Percentiles rank a stretch among this genome's conserved stretches.
Conservation (phyloP, 2,329 filamentous ascomycete genomes). For the Phaeomoniella chlamydospora region DNA sequence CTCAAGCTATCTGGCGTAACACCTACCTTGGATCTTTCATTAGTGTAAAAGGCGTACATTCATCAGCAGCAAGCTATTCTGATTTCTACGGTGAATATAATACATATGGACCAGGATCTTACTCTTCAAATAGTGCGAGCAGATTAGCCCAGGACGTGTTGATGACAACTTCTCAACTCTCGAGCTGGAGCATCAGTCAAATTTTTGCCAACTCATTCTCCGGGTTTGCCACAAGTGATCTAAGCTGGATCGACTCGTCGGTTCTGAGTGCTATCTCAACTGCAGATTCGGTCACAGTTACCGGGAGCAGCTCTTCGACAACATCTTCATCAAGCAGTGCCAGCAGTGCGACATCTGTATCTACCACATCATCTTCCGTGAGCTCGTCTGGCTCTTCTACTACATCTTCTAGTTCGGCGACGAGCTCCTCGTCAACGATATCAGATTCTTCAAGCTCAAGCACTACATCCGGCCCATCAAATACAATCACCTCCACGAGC, state of each 20-base stretch:
- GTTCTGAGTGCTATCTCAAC: constrained; percentile 18
- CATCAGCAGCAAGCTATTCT: constrained; percentile 19
- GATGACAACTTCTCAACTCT: constrained; percentile 19
- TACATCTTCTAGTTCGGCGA: background rate
- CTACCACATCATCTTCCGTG: background rate
- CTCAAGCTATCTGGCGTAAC: constrained; percentile 26
- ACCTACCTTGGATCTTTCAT: constrained; percentile 23
- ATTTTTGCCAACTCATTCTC: constrained; percentile 21
- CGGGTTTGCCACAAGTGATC: constrained; percentile 17
- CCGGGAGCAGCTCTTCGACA: background rate
- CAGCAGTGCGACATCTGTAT: background rate
- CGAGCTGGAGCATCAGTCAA: constrained; percentile 18
- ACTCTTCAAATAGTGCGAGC: constrained; percentile 18
- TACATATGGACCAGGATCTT: constrained; percentile 26
- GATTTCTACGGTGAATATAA: constrained; percentile 27
- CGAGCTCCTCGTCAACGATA: background rate
- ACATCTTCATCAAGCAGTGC: background rate
- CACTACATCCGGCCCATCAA: background rate
- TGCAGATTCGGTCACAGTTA: constrained; percentile 14
- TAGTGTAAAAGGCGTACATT: constrained; percentile 9
- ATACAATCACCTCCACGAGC: background rate
- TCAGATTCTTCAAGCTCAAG: background rate
- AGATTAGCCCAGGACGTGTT: constrained; percentile 20
- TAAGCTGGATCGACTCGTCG: constrained; percentile 22
- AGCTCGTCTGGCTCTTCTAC: background rate